Base-by-base conservation (phyloP, 805 yeast genomes). In the Barnettozyma sp. region DNA sequence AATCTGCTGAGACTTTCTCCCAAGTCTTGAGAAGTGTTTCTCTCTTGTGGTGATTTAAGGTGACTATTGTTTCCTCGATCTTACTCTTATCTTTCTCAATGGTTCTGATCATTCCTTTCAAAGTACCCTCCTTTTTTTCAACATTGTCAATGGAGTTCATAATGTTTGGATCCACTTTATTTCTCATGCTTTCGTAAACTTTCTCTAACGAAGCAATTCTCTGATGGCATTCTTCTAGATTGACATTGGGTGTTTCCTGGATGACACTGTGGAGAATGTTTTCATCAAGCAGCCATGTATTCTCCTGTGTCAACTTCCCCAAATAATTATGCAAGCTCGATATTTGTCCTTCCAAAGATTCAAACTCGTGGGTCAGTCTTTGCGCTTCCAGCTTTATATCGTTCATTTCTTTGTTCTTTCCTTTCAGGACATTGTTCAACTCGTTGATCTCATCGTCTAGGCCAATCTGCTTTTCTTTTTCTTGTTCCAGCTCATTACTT, bases 61-160 rank as follows among this genome's bases (percentile, higher is more conserved):
- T 84, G 7, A 68, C 70, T 29, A 92, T 80, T 0, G 97, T 88
- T 45, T 84, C 88, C 48, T 82, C 88, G 47, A 92, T 88, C 64
- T 90, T 90, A 9, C 76, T 60, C 59, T 87, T 87, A 59, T 90
- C 97, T 58, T 77, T 82, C 48, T 83, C 94, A 46, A 88, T 86
- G 5, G 95, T 86, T 42, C 69, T 72, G 44, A 90, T 82, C 88
- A 85, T 87, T 7, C 73, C 70, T 46, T 74, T 79, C 50, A 90
- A 66, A 4, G 88, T 68, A 7, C 68, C 56, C 52, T 87, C 97
- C 54, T 86, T 85, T 67, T 82, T 86, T 55, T 87, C 95, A 19
- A 85, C 94, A 46, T 78, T 85, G 50, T 87, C 96, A 43, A 86
- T 84, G 82, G 82, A 83, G 49, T 78, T 78, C 94, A 83, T 83